Base-by-base conservation (phyloP, 2,329 filamentous ascomycete genomes). In the Paracorniculantispora psalliotae region DNA sequence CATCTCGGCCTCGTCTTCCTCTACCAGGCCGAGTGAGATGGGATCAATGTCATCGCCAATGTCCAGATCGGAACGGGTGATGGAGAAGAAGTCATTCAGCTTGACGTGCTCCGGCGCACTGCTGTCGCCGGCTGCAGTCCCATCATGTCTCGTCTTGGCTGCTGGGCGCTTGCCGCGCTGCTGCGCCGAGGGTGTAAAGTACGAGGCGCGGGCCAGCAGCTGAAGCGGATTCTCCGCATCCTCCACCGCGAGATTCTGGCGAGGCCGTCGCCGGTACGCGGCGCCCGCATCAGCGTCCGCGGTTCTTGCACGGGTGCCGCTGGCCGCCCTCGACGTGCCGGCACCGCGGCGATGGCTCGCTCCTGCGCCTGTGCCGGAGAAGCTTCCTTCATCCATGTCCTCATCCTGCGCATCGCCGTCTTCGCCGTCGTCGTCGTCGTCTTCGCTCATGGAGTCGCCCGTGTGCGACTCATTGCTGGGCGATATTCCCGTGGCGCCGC, bases 201-300 rank as follows among this genome's bases (percentile, higher is more conserved):
- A 87, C 0, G 88, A 91, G 1, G 88, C 88, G 33, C 88, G 81
- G 2, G 88, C 88, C 35, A 91, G 82, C 17, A 91, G 74, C 69
- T 91, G 88, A 5, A 91, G 74, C 0, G 88, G 88, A 61, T 91
- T 91, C 67, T 91, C 88, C 3, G 88, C 88, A 68, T 90, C 88
- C 64, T 91, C 87, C 26, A 89, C 75, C 13, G 84, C 80, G 33
- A 88, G 77, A 51, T 75, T 80, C 57, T 85, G 82, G 39, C 80
- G 77, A 1, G 68, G 10, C 64, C 63, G 33, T 68, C 70, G 0
- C 6, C 26, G 46, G 26, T 30, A 50, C 3, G n/a, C 46, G 8
- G 46, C 2, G 3, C 25, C 46, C 6, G 25, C 10, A 5, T 50
- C 44, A 9, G 23, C 23, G n/a, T 57, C 35, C 2, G 35, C n/a